A percentile compares a stretch with the other conserved stretches of the same genome.
Conservation (phyloP, 768 basidiomycete species). For the Leccinum boreale region DNA sequence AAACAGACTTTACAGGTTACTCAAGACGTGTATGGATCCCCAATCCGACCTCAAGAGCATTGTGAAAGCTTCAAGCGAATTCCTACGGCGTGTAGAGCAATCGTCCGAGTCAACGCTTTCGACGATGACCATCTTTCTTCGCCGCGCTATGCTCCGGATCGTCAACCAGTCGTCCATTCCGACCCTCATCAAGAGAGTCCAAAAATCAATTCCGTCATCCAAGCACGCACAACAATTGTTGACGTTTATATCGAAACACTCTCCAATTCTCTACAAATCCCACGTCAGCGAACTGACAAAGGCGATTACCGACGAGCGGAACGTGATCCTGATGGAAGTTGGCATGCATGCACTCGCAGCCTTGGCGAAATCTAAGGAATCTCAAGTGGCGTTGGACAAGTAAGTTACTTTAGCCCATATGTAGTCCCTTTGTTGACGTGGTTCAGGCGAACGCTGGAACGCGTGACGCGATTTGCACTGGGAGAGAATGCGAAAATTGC, state of each 20-base stretch:
- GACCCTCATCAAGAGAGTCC: slow-evolving; percentile 67
- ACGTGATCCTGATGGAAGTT: slow-evolving; percentile 52
- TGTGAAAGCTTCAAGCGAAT: slow-evolving; percentile 80
- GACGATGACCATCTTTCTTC: slow-evolving; percentile 72
- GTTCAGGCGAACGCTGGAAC: slow-evolving; percentile 62
- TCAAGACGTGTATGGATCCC: slow-evolving; percentile 78
- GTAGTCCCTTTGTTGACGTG: background rate
- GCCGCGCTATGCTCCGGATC: slow-evolving; percentile 65
- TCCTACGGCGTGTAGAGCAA: slow-evolving; percentile 72
- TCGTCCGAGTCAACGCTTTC: slow-evolving; percentile 53
- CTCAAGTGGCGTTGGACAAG: slow-evolving; percentile 62
- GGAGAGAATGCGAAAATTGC: slow-evolving; percentile 63
- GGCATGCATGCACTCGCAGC: slow-evolving; percentile 77
- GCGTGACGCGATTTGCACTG: slow-evolving; percentile 55
- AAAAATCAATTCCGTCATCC: slow-evolving; percentile 42
- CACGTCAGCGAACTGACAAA: slow-evolving; percentile 78
- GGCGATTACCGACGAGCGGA: slow-evolving; percentile 65
- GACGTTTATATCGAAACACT: slow-evolving; percentile 67
- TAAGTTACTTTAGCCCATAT: slow-evolving; percentile 34
- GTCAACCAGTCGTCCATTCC: slow-evolving; percentile 86
- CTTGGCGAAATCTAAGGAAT: slow-evolving; percentile 56
- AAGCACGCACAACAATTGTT: slow-evolving; percentile 52
- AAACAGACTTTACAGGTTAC: slow-evolving; percentile 76
- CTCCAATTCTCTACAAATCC: slow-evolving; percentile 65
- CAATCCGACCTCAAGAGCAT: slow-evolving; percentile 80